Evolutionary conservation across 495 filamentous ascomycete genomes (phyloP).

Genomic region (Physcia stellaris): DNA sequence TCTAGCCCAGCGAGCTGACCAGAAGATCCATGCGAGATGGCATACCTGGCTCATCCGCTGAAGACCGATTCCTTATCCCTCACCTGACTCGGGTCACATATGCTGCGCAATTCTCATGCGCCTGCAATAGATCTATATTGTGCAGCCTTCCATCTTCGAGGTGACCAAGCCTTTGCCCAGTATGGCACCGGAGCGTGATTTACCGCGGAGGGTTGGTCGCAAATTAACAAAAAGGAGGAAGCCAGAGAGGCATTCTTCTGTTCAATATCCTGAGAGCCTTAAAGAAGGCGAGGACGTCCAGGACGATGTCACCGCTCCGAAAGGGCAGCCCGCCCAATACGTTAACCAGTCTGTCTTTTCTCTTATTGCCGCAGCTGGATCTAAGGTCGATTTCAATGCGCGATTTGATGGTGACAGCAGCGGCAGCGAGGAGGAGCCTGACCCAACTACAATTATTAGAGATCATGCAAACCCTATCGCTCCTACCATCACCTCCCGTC

Average conservation of each 20-base stretch:
- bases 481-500: too few species aligned
- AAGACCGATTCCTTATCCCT: too few species aligned
- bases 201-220: conserved; percentile 23
- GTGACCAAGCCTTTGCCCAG: too few species aligned
- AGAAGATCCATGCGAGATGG: too few species aligned
- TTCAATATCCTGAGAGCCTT: conserved; percentile 67
- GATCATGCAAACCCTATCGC: not conserved
- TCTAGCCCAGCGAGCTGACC: too few species aligned
- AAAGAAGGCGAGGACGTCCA: conserved; percentile 58
- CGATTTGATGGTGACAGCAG: conserved; percentile 70
- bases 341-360: conserved; percentile 95
- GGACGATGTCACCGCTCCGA: conserved; percentile 54
- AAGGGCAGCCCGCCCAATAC: conserved; percentile 37
- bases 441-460: conserved; percentile 1
- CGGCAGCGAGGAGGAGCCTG: conserved; percentile 54
- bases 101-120: too few species aligned
- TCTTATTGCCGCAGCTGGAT: conserved; percentile 82
- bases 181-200: conserved; percentile 4
- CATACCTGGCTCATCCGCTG: too few species aligned
- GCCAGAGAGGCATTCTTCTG: conserved; percentile 43
- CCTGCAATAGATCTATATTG: too few species aligned
- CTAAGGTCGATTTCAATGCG: conserved; percentile 62
- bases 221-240: conserved; percentile 47
- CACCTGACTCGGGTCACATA: too few species aligned
- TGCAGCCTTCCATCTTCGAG: too few species aligned